Evolutionary conservation across 2,329 filamentous ascomycete species (phyloP).

Genomic region (Cadophora sp.): DNA sequence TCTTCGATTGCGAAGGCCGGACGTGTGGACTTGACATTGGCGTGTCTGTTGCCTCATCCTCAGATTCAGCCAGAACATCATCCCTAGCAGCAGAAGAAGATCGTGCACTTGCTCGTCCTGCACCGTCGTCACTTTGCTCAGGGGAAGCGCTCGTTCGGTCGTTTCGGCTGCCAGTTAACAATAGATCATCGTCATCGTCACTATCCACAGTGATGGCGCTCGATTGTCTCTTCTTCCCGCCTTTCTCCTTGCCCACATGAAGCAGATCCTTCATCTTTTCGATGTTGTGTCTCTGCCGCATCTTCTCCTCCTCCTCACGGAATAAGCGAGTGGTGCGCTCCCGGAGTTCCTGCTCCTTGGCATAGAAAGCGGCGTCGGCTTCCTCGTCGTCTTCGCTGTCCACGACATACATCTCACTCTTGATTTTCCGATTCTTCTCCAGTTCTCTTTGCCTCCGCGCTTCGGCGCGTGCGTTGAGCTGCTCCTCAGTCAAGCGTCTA

Average conservation of each 20-base stretch:
- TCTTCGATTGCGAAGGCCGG: conserved; percentile 47
- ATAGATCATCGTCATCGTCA: conserved; percentile 39
- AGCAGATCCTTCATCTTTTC: conserved; percentile 43
- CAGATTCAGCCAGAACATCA: conserved; percentile 42
- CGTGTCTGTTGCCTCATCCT: conserved; percentile 47
- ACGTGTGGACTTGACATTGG: conserved; percentile 50
- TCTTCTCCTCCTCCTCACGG: conserved; percentile 63
- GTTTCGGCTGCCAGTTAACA: conserved; percentile 23
- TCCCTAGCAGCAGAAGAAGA: conserved; percentile 37
- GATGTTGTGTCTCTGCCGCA: conserved; percentile 58
- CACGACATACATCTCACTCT: conserved; percentile 82
- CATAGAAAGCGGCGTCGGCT: conserved; percentile 77
- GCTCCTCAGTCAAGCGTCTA: conserved; percentile 61
- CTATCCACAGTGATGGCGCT: conserved; percentile 39
- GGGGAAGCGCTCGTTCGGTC: conserved; percentile 27
- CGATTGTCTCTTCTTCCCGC: conserved; percentile 36
- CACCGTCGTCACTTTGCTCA: conserved; percentile 44
- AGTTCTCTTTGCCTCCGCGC: conserved; percentile 70
- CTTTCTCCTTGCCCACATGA: conserved; percentile 33
- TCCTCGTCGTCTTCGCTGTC: conserved; percentile 88
- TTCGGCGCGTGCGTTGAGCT: conserved; percentile 65
- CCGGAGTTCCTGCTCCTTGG: conserved; percentile 71
- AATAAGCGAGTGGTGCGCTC: conserved; percentile 44
- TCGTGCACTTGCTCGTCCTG: conserved; percentile 39
- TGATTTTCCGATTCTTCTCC: conserved; percentile 82